Percentiles rank a stretch among this genome's conserved stretches.
Evolutionary conservation across 2,329 filamentous ascomycete genomes (phyloP).

Genomic region (Escovopsis weberi): DNA sequence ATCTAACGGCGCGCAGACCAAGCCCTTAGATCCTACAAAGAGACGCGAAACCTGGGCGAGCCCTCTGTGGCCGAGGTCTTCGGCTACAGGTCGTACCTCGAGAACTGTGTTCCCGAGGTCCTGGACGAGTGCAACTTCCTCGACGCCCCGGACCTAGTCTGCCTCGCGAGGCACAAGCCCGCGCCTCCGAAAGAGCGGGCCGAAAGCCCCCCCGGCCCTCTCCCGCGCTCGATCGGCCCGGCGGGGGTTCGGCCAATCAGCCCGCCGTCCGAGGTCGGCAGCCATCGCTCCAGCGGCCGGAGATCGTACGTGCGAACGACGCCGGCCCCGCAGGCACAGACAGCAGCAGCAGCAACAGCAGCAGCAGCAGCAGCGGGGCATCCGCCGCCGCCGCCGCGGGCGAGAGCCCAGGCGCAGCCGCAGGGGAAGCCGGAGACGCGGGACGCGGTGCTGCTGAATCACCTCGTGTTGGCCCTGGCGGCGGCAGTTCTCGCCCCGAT

Average conservation of each 20-base stretch:
- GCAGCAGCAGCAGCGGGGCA: no score
- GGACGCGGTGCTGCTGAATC: not conserved
- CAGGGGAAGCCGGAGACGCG: not conserved
- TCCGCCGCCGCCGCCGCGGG: not conserved
- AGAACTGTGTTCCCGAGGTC: conserved; percentile 37
- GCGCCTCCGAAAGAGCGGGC: conserved; percentile 4
- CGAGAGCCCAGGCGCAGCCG: not conserved
- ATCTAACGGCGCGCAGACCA: conserved; percentile 29
- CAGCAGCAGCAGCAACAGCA: no score
- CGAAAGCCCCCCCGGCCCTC: conserved; percentile 11
- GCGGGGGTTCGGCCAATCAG: conserved; percentile 4
- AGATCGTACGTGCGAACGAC: not conserved
- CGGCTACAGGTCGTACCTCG: conserved; percentile 39
- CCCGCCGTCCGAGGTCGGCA: conserved; percentile 4
- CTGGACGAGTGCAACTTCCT: conserved; percentile 47
- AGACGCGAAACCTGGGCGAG: conserved; percentile 32
- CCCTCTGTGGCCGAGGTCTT: conserved; percentile 34
- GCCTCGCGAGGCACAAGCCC: conserved; percentile 9
- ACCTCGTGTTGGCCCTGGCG: conserved; percentile 10
- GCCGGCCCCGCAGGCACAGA: not conserved
- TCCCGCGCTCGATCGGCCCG: conserved; percentile 8
- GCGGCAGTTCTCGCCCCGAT: conserved; percentile 38
- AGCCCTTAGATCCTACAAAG: conserved; percentile 42
- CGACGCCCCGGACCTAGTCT: conserved; percentile 37
- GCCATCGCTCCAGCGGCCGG: conserved; percentile 1